phyloP scores from a whole-genome alignment of 306 rosid species.

The Sicyos edulis region DNA sequence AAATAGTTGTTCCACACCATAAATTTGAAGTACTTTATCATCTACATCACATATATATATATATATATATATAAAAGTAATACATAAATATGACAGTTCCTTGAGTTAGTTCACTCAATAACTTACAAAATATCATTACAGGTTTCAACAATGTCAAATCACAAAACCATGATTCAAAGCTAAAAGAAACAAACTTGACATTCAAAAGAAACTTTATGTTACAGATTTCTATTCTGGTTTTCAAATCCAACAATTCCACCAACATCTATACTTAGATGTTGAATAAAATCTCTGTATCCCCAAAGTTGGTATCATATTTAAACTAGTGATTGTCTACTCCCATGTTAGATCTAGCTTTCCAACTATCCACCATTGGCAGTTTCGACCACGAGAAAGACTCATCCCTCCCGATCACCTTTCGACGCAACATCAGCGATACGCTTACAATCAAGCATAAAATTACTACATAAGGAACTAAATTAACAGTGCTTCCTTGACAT shows the following conservation, averaged over 20 bases:
- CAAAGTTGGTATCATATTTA: background rate
- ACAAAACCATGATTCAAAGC: background rate
- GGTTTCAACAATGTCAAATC: background rate
- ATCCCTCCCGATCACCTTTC: conserved; percentile 25
- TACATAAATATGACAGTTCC: background rate
- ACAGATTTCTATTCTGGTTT: background rate
- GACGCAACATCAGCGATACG: conserved; percentile 25
- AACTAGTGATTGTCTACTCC: conserved; percentile 6
- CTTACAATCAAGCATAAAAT: conserved; percentile 31
- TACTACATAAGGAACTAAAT: conserved; percentile 33
- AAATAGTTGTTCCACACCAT: background rate
- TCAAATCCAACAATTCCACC: background rate
- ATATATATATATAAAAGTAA: background rate
- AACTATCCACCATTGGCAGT: conserved; percentile 29
- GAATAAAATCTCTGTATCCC: background rate
- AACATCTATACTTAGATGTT: background rate
- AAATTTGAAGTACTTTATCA: background rate
- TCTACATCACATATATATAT: too few relatives aligned
- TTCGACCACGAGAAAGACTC: conserved; percentile 37
- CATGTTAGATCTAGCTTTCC: conserved; percentile 18
- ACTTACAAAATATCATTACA: conserved; percentile 12
- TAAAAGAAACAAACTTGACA: background rate
- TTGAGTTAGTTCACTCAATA: conserved; percentile 3
- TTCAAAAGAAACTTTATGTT: conserved; percentile 8
- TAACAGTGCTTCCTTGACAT: conserved; percentile 25